Base-by-base conservation (phyloP, 768 basidiomycete species). In the Tylopilus felleus region DNA sequence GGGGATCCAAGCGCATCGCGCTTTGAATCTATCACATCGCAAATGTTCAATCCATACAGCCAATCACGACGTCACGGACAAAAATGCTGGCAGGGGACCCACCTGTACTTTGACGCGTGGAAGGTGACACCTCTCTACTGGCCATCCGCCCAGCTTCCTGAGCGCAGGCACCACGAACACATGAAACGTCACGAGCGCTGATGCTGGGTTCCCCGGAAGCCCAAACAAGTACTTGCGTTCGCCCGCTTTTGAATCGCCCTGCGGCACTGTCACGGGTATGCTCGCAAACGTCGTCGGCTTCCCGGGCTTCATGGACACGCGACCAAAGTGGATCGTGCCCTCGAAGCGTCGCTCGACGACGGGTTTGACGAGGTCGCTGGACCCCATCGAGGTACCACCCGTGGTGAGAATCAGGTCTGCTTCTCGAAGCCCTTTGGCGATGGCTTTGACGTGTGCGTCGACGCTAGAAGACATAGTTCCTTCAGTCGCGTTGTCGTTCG, bases 281-380 rank as follows among this genome's bases (percentile, higher is more conserved):
- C 83, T 88, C 1, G 92, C 93, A 58, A 95, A 94, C 6, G 92
- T 93, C 3, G 93, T 96, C 4, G 93, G 92, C 65, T 94, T 94
- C 8, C 91, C 93, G 1, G 84, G 84, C 62, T 90, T 91, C 63
- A 93, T 81, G 22, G 82, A 81, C 47, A 94, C 89, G 8, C 92
- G 79, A 2, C 93, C 93, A 65, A 96, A 94, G 63, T 94, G 91
- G 5, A 93, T 77, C 8, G 78, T 85, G 1, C 92, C 93, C 17
- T 75, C 67, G 51, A 94, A 79, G 40, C 86, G 78, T 16, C 84
- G 81, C 69, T 96, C 93, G 52, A 96, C 86, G 53, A 93, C 81
- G 1, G 93, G 93, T 68, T 95, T 94, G 38, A 96, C 71, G 21
- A 95, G 77, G 68, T 95, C 93, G 1, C 83, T 84, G 2, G 92